phyloP scores from a whole-genome alignment of 495 filamentous ascomycete genomes.

The Penicillium subrubescens region DNA sequence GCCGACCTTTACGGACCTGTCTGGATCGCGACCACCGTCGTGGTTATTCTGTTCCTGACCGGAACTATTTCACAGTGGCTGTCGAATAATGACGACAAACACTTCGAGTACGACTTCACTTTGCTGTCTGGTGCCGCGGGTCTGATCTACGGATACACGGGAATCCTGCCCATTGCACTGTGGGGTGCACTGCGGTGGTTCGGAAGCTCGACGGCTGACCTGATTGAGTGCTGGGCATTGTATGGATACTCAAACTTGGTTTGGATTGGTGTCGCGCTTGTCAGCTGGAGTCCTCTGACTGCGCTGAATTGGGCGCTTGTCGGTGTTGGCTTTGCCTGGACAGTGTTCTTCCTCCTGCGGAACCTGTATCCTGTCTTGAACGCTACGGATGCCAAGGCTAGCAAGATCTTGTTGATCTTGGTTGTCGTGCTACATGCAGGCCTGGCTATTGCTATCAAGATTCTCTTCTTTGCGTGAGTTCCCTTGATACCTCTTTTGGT shows the following conservation, averaged over 20 bases:
- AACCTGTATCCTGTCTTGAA: conserved; percentile 94
- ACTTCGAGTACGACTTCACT: conserved; percentile 85
- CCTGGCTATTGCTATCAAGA: conserved; percentile 88
- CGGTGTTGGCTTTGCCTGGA: conserved; percentile 82
- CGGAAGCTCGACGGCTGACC: conserved; percentile 73
- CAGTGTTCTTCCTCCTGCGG: conserved; percentile 81
- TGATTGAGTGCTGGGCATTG: conserved; percentile 90
- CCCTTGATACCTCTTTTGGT: neutral
- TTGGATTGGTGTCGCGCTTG: conserved; percentile 93
- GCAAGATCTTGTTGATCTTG: conserved; percentile 80
- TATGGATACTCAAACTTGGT: conserved; percentile 96
- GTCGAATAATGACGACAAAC: conserved; percentile 57
- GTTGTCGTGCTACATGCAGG: conserved; percentile 86
- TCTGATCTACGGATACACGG: conserved; percentile 91
- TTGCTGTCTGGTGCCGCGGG: conserved; percentile 83
- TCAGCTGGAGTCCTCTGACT: conserved; percentile 81
- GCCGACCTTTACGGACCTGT: conserved; percentile 94
- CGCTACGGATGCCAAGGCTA: conserved; percentile 88
- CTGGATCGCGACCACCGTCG: conserved; percentile 98
- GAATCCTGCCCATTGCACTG: conserved; percentile 75
- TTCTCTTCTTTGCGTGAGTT: conserved; percentile 86
- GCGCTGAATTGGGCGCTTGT: conserved; percentile 94
- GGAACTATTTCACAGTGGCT: conserved; percentile 93
- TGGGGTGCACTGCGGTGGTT: conserved; percentile 94
- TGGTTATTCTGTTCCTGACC: conserved; percentile 91